phyloP scores from a whole-genome alignment of 1,284 basidiomycete genomes.

The Vanrija humicola region DNA sequence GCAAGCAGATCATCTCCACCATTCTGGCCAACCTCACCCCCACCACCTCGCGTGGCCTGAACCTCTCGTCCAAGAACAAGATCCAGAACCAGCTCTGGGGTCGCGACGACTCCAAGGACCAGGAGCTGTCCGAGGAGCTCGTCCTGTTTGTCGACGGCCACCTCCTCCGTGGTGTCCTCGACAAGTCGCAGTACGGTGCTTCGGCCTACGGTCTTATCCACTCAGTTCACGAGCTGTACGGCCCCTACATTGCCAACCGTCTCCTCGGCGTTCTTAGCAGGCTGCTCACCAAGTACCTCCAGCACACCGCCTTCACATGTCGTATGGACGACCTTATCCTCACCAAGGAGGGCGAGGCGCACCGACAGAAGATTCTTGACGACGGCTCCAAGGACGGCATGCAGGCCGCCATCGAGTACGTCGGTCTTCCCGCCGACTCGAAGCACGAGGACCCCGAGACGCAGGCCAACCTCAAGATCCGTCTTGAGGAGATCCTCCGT shows the following conservation, averaged over 20 bases:
- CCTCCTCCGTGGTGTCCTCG: conserved; percentile 84
- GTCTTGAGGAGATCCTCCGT: conserved; percentile 87
- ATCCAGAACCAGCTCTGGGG: conserved; percentile 79
- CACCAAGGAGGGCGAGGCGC: conserved; percentile 73
- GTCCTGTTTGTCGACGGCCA: conserved; percentile 92
- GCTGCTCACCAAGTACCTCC: conserved; percentile 93
- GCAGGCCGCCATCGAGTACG: conserved; percentile 69
- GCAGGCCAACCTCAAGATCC: conserved; percentile 53
- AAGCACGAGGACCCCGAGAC: conserved; percentile 62
- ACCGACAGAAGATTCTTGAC: conserved; percentile 66
- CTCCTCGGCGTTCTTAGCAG: conserved; percentile 90
- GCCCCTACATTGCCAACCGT: conserved; percentile 80
- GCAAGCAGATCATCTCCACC: conserved; percentile 96
- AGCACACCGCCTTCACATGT: conserved; percentile 96
- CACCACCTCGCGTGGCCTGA: conserved; percentile 71
- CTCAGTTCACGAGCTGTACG: conserved; percentile 98
- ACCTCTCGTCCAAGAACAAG: conserved; percentile 82
- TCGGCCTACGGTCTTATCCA: conserved; percentile 95
- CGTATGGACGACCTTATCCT: conserved; percentile 97
- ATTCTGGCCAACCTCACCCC: conserved; percentile 90
- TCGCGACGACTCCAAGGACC: conserved; percentile 41
- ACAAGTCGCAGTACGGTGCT: conserved; percentile 97
- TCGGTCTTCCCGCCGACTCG: conserved; percentile 62
- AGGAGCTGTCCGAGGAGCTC: conserved; percentile 65
- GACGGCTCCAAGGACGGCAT: conserved; percentile 71